Conservation (phyloP, 2,329 filamentous ascomycete species). For the Hypoxylon sp. region DNA sequence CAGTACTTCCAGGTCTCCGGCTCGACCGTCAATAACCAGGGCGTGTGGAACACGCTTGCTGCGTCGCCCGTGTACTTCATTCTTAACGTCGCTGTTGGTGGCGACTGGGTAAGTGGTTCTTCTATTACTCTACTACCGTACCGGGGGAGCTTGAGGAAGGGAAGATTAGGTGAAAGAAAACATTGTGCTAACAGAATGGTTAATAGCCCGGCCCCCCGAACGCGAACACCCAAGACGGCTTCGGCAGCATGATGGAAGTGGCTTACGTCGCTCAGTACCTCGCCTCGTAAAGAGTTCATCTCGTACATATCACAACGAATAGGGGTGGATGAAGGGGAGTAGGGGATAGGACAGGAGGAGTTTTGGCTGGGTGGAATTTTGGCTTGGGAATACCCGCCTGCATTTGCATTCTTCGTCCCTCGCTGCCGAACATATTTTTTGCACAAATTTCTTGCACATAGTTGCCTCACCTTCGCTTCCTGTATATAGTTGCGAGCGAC, state of each 20-base stretch:
- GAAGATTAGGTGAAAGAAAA: constrained; percentile 16
- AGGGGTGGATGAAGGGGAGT: neutral
- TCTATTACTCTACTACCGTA: constrained; percentile 8
- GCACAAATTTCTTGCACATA: constrained; percentile 27
- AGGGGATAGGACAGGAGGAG: constrained; percentile 13
- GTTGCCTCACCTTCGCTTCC: constrained; percentile 31
- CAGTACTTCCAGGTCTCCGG: constrained; percentile 63
- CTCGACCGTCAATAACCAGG: constrained; percentile 58
- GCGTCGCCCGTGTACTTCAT: constrained; percentile 62
- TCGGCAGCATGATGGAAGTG: constrained; percentile 66
- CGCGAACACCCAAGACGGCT: constrained; percentile 61
- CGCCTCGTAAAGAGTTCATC: constrained; percentile 33
- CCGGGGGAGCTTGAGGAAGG: neutral
- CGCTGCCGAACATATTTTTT: constrained; percentile 32
- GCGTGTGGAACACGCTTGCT: constrained; percentile 62
- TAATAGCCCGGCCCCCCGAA: constrained; percentile 66
- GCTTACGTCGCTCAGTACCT: constrained; percentile 63
- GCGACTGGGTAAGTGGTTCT: constrained; percentile 56
- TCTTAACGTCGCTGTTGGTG: constrained; percentile 65
- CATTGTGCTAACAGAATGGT: constrained; percentile 18
- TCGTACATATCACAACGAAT: neutral
- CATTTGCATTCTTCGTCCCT: constrained; percentile 37
- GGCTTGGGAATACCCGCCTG: constrained; percentile 8
- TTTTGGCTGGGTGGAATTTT: constrained; percentile 11
- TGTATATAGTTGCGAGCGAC: constrained; percentile 33